Evolutionary conservation across 805 yeast genomes (phyloP).

Genomic region (Tetrapisispora fleetii): DNA sequence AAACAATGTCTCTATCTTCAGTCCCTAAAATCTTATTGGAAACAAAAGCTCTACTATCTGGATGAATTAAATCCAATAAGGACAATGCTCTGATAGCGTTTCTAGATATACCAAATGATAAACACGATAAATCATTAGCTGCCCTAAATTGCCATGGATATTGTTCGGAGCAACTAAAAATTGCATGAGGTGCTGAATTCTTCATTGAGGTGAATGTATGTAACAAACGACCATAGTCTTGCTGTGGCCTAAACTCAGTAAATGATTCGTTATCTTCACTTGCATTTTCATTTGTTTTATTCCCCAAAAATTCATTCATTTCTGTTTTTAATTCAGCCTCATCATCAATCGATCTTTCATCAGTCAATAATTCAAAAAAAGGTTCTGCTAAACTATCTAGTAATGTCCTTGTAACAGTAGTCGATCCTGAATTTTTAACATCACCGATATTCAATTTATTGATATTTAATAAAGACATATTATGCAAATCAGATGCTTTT

Average conservation of each 20-base stretch:
- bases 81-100: constrained; percentile 51
- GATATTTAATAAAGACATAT: constrained; percentile 26
- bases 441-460: constrained; percentile 23
- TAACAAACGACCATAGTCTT: constrained; percentile 37
- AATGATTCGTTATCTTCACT: constrained; percentile 3
- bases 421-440: constrained; percentile 5
- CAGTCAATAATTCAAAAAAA: constrained; percentile 22
- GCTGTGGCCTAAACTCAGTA: constrained; percentile 9
- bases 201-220: constrained; percentile 63
- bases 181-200: constrained; percentile 68
- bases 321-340: constrained; percentile 12
- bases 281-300: neutral
- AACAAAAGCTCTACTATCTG: constrained; percentile 65
- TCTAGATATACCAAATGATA: constrained; percentile 74
- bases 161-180: constrained; percentile 64
- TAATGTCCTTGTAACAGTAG: constrained; percentile 18
- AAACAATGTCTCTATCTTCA: constrained; percentile 41
- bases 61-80: constrained; percentile 66
- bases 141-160: constrained; percentile 76
- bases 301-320: constrained; percentile 4
- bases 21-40: constrained; percentile 39
- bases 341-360: constrained; percentile 11
- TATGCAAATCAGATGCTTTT: constrained; percentile 25
- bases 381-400: constrained; percentile 30
- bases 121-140: constrained; percentile 82